Base-by-base conservation (phyloP, 2,329 filamentous ascomycete genomes). In the Didymella sp. region DNA sequence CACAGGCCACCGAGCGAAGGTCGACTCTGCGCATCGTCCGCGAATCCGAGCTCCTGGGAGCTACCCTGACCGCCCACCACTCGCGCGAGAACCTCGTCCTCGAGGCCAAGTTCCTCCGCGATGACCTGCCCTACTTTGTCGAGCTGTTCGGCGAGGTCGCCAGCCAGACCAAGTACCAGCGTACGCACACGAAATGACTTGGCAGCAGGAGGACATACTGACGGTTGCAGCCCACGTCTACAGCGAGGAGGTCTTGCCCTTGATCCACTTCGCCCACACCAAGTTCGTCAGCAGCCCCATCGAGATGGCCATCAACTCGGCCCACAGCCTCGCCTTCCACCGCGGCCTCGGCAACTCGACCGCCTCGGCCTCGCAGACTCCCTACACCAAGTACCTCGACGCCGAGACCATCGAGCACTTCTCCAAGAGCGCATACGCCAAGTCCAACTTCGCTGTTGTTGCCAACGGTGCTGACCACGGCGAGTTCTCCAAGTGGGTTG, bases 51-150 rank as follows among this genome's bases (percentile, higher is more conserved):
- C 89, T 99, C 61, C 87, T 99, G 65, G 95, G 96, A 76, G 92
- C 92, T 73, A 88, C 94, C 86, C 87, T 98, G 81, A 85, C 82
- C 70, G 84, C 94, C 66, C 91, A 90, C 79, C 92, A 97, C 82
- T 93, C 92, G 71, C 90, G 94, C 75, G 95, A 99, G 84, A 92
- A 92, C 76, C 82, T 99, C 63, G 87, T 99, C 59, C 82, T 99
- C 73, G 89, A 94, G 79, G 91, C 95, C 77, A 96, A 90, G 82
- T 99, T 99, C 85, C 87, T 99, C 67, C 88, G 92, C 76, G 88
- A 95, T 77, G 93, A 99, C 77, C 87, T 99, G 67, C 95, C 95
- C 68, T 99, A 98, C 86, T 99, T 96, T 79, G 87, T 92, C 73
- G 95, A 99, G 84, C 85, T 99, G 66, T 86, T 99, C 69, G 92